These are phyloP conservation scores for Botrytis fragariae DNA, from an alignment of 2,329 filamentous ascomycete species.

Conservation along the genomic window DNA sequence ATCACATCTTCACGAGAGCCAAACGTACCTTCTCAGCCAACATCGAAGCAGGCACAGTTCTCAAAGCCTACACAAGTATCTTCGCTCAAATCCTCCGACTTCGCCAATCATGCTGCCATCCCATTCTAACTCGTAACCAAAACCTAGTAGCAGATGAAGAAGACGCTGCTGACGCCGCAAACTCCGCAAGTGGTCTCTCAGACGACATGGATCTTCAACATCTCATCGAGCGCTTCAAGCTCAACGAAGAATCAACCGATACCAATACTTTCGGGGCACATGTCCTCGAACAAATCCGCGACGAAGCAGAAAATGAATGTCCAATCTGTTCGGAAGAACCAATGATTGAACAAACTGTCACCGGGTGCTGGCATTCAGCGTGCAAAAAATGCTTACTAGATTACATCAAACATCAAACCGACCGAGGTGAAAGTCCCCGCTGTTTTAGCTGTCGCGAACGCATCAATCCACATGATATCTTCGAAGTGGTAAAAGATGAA, in stretches of 20 bases:
- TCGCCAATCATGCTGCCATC: slow-evolving; percentile 92
- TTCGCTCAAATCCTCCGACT: slow-evolving; percentile 94
- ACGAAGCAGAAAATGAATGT: slow-evolving; percentile 84
- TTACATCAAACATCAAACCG: slow-evolving; percentile 83
- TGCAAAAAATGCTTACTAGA: slow-evolving; percentile 91
- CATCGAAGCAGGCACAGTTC: slow-evolving; percentile 83
- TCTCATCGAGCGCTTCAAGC: slow-evolving; percentile 80
- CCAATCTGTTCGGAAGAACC: slow-evolving; percentile 94
- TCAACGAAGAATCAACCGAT: slow-evolving; percentile 59
- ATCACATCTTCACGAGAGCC: slow-evolving; percentile 80
- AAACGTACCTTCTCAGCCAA: slow-evolving; percentile 84
- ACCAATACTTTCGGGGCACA: slow-evolving; percentile 78
- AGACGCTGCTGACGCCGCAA: slow-evolving; percentile 72
- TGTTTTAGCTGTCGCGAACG: slow-evolving; percentile 90
- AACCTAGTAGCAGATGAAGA: slow-evolving; percentile 84
- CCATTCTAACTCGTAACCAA: slow-evolving; percentile 81
- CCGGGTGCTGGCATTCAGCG: slow-evolving; percentile 95
- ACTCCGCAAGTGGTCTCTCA: slow-evolving; percentile 75
- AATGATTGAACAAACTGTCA: slow-evolving; percentile 92
- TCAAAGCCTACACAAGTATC: slow-evolving; percentile 95
- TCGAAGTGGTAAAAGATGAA: slow-evolving; percentile 85
- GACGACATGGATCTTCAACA: slow-evolving; percentile 95
- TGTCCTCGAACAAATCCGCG: slow-evolving; percentile 85
- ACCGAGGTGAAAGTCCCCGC: slow-evolving; percentile 70
- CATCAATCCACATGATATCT: slow-evolving; percentile 80